Conservation (phyloP, 1,139 yeast species). For the Blastobotrys serpentis region DNA sequence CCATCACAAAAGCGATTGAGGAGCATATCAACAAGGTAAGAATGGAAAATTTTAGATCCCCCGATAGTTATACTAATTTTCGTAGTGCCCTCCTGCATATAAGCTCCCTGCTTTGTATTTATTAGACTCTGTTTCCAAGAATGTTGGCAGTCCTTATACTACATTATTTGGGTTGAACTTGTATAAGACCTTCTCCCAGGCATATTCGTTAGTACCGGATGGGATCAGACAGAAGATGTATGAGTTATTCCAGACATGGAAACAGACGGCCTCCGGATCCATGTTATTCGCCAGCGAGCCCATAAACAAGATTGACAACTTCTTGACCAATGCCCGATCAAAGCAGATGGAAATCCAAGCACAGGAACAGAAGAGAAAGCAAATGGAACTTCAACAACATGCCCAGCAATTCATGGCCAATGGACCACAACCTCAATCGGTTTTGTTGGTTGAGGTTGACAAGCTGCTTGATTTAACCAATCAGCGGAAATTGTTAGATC, state of each 20-base stretch:
- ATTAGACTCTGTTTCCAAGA: constrained; percentile 90
- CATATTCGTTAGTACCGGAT: constrained; percentile 77
- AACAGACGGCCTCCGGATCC: constrained; percentile 53
- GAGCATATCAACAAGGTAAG: constrained; percentile 58
- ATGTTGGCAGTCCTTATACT: constrained; percentile 85
- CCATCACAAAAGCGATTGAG: constrained; percentile 71
- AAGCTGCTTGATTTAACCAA: constrained; percentile 42
- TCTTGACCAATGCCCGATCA: constrained; percentile 57
- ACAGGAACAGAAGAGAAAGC: constrained; percentile 18
- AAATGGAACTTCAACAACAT: constrained; percentile 20
- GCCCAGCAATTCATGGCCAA: constrained; percentile 19
- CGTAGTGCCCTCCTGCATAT: constrained; percentile 65
- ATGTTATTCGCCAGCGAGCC: constrained; percentile 75
- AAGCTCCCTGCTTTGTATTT: constrained; percentile 81
- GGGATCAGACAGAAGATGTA: constrained; percentile 69
- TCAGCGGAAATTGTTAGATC: constrained; percentile 40
- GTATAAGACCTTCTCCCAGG: constrained; percentile 66
- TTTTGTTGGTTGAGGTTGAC: constrained; percentile 42
- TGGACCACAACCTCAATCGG: constrained; percentile 31
- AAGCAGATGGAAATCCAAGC: constrained; percentile 35
- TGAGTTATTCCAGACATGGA: constrained; percentile 87
- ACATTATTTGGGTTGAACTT: constrained; percentile 66
- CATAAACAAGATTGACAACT: constrained; percentile 69
- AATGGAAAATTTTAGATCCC: constrained; percentile 19
- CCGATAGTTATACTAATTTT: background rate